phyloP scores from a whole-genome alignment of 345 rosid genomes.

The Eucalyptus regnans region DNA sequence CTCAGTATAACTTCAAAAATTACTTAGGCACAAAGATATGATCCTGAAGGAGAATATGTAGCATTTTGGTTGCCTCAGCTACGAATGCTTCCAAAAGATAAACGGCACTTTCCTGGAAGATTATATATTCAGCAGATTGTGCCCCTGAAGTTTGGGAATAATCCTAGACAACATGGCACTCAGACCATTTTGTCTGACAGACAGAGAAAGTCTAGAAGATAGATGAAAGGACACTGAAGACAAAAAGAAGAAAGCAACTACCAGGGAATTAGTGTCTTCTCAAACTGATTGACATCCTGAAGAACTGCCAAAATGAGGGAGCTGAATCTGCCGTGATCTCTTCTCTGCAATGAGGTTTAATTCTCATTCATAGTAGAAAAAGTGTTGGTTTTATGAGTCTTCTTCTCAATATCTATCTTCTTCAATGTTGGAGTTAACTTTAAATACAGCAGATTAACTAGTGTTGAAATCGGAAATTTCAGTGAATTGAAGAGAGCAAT shows the following conservation, averaged over 20 bases:
- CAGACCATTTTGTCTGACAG: not conserved
- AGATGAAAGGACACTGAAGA: not conserved
- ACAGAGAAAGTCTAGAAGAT: not conserved
- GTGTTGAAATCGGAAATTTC: too few species aligned
- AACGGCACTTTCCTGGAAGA: conserved; percentile 50
- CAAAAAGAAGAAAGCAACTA: not conserved
- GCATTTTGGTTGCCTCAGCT: conserved; percentile 70
- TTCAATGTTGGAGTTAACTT: too few species aligned
- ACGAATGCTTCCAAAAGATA: conserved; percentile 41
- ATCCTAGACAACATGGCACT: not conserved
- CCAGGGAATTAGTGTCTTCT: not conserved
- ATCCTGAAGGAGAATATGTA: conserved; percentile 73
- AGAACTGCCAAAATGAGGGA: not conserved
- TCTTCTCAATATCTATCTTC: not conserved
- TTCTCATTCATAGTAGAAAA: not conserved
- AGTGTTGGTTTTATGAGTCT: not conserved
- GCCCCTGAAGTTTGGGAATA: conserved; percentile 45
- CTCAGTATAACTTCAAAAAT: not conserved
- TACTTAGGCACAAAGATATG: conserved; percentile 65
- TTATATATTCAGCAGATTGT: conserved; percentile 45
- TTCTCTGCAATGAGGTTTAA: not conserved
- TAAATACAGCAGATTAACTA: too few species aligned
- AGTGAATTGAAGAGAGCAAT: too few species aligned
- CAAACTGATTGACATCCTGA: not conserved
- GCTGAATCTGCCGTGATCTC: not conserved